Percentiles rank a stretch among this genome's conserved stretches.
Evolutionary conservation across 2,329 filamentous ascomycete genomes (phyloP).

Genomic region (Epichloe sibirici): DNA sequence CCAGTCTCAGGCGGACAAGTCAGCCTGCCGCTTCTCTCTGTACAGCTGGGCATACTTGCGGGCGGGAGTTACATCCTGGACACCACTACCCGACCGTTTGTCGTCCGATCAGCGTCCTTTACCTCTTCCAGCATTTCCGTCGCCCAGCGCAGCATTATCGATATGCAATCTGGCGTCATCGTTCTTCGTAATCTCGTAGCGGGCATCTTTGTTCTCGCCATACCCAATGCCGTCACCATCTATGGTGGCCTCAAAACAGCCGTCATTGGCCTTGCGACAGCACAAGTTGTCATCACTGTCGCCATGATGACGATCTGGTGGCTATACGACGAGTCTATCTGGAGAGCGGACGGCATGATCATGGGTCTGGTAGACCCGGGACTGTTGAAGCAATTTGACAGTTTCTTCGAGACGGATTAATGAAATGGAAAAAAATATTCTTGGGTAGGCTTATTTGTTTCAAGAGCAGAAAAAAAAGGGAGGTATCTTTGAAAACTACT

Average conservation of each 20-base stretch:
- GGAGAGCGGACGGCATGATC: constrained; percentile 31
- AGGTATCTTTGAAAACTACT: no score
- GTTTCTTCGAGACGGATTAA: constrained; percentile 33
- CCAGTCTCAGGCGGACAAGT: constrained; percentile 14
- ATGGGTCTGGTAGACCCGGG: constrained; percentile 35
- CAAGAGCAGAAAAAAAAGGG: no score
- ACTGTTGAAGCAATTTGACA: constrained; percentile 28
- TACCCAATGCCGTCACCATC: constrained; percentile 25
- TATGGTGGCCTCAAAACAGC: constrained; percentile 24
- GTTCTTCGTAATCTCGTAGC: constrained; percentile 28
- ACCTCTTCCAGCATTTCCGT: constrained; percentile 34
- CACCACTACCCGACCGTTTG: constrained; percentile 27
- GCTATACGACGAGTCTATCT: constrained; percentile 28
- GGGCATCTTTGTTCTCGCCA: constrained; percentile 30
- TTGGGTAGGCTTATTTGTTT: no score
- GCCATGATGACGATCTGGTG: constrained; percentile 26
- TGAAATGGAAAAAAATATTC: not conserved
- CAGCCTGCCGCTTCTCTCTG: constrained; percentile 29
- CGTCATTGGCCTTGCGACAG: constrained; percentile 28
- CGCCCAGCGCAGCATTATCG: constrained; percentile 32
- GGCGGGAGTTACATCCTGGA: constrained; percentile 29
- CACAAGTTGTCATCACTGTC: constrained; percentile 27
- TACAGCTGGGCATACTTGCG: constrained; percentile 35
- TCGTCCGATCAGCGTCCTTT: constrained; percentile 36
- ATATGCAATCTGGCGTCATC: constrained; percentile 33